Conservation (phyloP, 495 filamentous ascomycete genomes). For the Chaetomium fimeti region DNA sequence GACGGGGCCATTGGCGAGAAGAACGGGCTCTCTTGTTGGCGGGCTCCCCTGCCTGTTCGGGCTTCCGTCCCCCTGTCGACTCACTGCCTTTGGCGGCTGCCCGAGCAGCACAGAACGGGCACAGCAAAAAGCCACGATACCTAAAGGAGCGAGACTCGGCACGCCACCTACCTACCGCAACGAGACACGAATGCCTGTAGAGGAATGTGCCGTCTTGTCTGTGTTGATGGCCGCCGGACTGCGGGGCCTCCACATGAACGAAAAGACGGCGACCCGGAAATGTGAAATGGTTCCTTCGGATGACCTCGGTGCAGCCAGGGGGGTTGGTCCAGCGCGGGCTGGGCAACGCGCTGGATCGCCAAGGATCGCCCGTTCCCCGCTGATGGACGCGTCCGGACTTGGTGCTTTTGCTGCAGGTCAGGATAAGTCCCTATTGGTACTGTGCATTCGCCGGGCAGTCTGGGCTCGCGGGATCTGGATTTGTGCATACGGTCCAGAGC, state of each 20-base stretch:
- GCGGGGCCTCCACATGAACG: neutral
- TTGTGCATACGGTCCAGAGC: neutral
- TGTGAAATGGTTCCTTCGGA: neutral
- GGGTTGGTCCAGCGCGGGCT: neutral
- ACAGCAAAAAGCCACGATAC: slow-evolving; percentile 11
- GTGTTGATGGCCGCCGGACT: neutral
- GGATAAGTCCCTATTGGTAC: slow-evolving; percentile 3
- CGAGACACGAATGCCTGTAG: slow-evolving; percentile 22
- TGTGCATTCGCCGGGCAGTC: neutral
- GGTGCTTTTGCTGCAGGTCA: slow-evolving; percentile 5
- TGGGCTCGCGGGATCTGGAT: neutral
- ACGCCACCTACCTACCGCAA: slow-evolving; percentile 8
- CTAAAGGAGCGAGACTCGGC: slow-evolving; percentile 6
- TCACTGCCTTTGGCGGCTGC: slow-evolving; percentile 18
- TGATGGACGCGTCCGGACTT: slow-evolving; percentile 7
- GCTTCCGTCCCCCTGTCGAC: slow-evolving; percentile 14
- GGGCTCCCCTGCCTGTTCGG: slow-evolving; percentile 14
- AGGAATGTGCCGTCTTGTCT: slow-evolving; percentile 19
- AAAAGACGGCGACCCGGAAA: slow-evolving; percentile 3
- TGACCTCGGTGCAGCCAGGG: neutral
- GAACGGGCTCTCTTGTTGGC: slow-evolving; percentile 21
- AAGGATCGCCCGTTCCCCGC: slow-evolving; percentile 17
- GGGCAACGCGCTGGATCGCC: slow-evolving; percentile 24
- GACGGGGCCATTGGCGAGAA: slow-evolving; percentile 29
- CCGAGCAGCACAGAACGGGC: slow-evolving; percentile 10